phyloP scores from a whole-genome alignment of 148 eudicot genomes.

The Chenopodium formosanum region DNA sequence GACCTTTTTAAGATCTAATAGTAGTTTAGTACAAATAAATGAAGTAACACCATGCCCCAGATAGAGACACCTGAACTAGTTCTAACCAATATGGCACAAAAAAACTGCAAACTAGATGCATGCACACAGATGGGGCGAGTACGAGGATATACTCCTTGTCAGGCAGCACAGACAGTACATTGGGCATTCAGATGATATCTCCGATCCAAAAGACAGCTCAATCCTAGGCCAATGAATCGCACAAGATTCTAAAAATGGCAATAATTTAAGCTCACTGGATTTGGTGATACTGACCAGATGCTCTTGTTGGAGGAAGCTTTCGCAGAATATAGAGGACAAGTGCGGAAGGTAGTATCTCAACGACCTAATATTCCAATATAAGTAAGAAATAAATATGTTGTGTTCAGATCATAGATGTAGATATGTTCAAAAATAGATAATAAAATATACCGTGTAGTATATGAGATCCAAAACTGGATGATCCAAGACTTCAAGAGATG shows the following conservation, averaged over 20 bases:
- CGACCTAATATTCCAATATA: conserved; percentile 31
- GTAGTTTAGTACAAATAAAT: conserved; percentile 5
- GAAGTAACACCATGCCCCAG: conserved; percentile 11
- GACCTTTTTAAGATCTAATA: background rate
- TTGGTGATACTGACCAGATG: conserved; percentile 43
- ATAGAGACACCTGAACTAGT: background rate
- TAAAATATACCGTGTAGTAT: conserved; percentile 30
- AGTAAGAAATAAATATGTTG: background rate
- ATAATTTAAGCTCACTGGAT: conserved; percentile 25
- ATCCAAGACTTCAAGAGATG: conserved; percentile 76
- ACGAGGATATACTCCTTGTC: background rate
- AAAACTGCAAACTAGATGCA: conserved; percentile 6
- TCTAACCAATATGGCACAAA: conserved; percentile 17
- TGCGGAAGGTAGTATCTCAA: conserved; percentile 52
- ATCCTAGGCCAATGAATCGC: background rate
- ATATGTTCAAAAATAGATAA: background rate
- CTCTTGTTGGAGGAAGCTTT: conserved; percentile 48
- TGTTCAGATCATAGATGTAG: background rate
- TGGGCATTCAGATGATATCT: background rate
- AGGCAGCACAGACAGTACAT: background rate
- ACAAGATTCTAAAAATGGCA: background rate
- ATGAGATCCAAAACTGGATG: conserved; percentile 82
- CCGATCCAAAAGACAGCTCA: background rate
- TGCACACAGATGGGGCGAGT: background rate
- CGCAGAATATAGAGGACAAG: conserved; percentile 52